phyloP scores from a whole-genome alignment of 768 basidiomycete species.

The Leccinum imitatum region DNA sequence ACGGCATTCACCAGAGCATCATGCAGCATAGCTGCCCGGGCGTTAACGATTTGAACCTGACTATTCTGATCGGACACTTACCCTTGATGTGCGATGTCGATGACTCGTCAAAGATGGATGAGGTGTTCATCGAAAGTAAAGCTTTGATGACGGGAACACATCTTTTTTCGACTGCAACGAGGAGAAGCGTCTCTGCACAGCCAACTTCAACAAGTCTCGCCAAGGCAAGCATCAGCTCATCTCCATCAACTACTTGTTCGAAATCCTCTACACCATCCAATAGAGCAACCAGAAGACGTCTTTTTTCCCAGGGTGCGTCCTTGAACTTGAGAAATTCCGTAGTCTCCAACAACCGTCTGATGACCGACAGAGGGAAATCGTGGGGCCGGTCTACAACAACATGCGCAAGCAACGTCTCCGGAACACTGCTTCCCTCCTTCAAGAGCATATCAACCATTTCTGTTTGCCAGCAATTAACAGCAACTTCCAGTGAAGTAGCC shows the following conservation, averaged over 20 bases:
- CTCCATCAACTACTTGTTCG: not conserved
- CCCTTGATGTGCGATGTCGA: not conserved
- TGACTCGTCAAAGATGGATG: not conserved
- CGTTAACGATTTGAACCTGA: not conserved
- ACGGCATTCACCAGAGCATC: not conserved
- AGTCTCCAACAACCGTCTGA: too few species aligned
- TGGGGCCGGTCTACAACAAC: not conserved
- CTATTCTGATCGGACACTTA: not conserved
- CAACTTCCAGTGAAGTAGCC: not conserved
- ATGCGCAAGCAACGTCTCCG: not conserved
- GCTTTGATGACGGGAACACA: not conserved
- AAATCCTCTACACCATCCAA: conserved; percentile 2
- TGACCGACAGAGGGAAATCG: too few species aligned
- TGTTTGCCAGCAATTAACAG: not conserved
- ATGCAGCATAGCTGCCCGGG: not conserved
- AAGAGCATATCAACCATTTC: conserved; percentile 4
- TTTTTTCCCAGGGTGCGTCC: not conserved
- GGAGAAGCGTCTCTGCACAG: not conserved
- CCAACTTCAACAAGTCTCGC: not conserved
- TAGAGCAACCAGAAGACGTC: not conserved
- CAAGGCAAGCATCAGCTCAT: not conserved
- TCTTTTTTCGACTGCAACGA: not conserved
- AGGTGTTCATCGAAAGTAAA: conserved; percentile 3
- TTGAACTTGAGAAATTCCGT: not conserved
- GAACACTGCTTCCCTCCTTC: not conserved